Evolutionary conservation across 2,329 filamentous ascomycete species (phyloP), one percentile per base, ranked within the genome.

Genomic region (Xenoacremonium recifei): DNA sequence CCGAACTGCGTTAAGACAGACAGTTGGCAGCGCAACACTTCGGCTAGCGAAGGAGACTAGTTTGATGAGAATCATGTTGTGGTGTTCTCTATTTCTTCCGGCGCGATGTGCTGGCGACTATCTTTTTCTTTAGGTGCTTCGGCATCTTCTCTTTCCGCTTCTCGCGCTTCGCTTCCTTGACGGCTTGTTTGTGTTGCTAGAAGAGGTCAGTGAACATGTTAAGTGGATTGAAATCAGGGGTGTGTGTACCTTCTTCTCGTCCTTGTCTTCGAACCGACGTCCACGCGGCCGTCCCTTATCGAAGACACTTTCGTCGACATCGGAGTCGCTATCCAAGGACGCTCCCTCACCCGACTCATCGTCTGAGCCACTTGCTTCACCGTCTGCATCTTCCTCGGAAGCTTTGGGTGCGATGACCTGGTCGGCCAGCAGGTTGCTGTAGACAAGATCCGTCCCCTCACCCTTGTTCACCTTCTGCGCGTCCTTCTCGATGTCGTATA

Each of bases 81-180:
- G n/a, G n/a, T n/a, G n/a, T n/a, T 27, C 23, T 63, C 58, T 72
- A 78, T 63, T 79, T 84, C 70, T 87, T 85, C 59, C 78, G 80
- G 53, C 80, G 72, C 42, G 80, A 73, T 13, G 76, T 75, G 49
- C 73, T 72, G 42, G 76, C 77, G 19, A 95, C 80, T 44, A 95
- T 68, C 63, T 86, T 88, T 75, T 96, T 97, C 78, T 99, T 99
- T 23, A 96, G 53, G 62, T 95, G 83, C 70, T 99, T 99, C 1
- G 93, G 92, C 69, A 99, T 95, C 75, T 99, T 99, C 4, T 88
- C 87, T 66, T 92, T 89, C 46, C 93, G 76, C 72, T 95, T 90
- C 66, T 96, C 91, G 25, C 89, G 83, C 72, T 96, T 96, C 59
- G 91, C 92, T 59, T 96, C 92, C 70, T 97, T 99, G 54, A 96